These are phyloP conservation scores for Termitomyces sp. DNA, from an alignment of 768 basidiomycete species.

Conservation along the genomic window DNA sequence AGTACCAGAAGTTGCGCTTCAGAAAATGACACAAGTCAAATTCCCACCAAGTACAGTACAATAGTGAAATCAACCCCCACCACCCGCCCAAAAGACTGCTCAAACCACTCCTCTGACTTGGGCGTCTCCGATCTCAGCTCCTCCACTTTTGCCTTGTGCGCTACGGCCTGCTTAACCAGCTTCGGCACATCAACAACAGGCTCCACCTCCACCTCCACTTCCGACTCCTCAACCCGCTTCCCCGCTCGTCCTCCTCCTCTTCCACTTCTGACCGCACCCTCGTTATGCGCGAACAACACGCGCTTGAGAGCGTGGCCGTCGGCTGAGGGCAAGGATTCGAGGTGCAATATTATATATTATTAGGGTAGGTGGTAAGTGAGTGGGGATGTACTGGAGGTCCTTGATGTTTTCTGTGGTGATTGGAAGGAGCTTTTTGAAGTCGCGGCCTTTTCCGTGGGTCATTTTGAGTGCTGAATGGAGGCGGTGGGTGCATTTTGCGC, in stretches of 20 bases:
- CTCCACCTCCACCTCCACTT: conserved; percentile 11
- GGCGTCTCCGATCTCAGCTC: conserved; percentile 47
- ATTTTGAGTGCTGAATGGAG: conserved; percentile 78
- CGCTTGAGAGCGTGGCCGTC: conserved; percentile 54
- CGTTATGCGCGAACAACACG: conserved; percentile 77
- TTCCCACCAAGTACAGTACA: no score
- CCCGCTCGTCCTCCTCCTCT: no score
- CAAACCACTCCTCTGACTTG: conserved; percentile 51
- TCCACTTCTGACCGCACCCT: conserved; percentile 50
- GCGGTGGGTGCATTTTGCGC: conserved; percentile 85
- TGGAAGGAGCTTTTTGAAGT: conserved; percentile 80
- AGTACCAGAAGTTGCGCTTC: no score
- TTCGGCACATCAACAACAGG: conserved; percentile 16
- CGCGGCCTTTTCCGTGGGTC: conserved; percentile 85
- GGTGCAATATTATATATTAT: no score
- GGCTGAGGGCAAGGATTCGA: conserved; percentile 47
- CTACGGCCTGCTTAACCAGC: conserved; percentile 38
- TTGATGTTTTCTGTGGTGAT: conserved; percentile 65
- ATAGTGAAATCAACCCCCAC: no score
- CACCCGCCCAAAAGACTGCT: conserved; percentile 72
- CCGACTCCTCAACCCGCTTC: conserved; percentile 30
- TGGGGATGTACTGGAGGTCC: conserved; percentile 81
- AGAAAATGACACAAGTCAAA: no score
- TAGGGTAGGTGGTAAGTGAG: conserved; percentile 3
- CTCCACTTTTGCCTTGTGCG: conserved; percentile 50